phyloP scores from a whole-genome alignment of 306 rosid genomes.

The Prunus armeniaca region DNA sequence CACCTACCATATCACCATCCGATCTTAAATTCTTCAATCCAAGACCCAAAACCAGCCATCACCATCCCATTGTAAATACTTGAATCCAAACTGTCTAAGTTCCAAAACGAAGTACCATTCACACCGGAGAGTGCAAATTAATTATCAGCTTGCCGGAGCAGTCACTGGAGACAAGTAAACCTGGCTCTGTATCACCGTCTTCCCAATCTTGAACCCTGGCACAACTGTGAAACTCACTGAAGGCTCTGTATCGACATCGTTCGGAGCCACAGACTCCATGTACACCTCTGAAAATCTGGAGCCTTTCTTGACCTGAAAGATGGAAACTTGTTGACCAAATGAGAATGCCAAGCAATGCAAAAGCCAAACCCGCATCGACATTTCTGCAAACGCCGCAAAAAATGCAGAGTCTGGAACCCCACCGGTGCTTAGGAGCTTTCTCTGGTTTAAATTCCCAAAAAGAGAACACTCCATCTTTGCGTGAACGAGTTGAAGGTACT shows the following conservation, averaged over 20 bases:
- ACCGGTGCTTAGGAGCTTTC: conserved; percentile 67
- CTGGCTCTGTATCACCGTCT: conserved; percentile 69
- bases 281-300: conserved; percentile 85
- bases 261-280: conserved; percentile 66
- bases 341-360: conserved; percentile 74
- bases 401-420: conserved; percentile 75
- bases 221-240: conserved; percentile 78
- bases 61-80: neutral
- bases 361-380: conserved; percentile 77
- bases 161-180: conserved; percentile 59
- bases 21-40: neutral
- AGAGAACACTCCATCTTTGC: conserved; percentile 96
- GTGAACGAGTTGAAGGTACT: conserved; percentile 71
- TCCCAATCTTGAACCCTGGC: conserved; percentile 79
- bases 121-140: neutral
- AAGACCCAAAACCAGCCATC: neutral
- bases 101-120: neutral
- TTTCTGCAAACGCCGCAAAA: conserved; percentile 70
- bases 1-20: neutral
- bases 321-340: conserved; percentile 41
- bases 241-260: conserved; percentile 29
- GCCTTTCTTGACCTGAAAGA: conserved; percentile 68
- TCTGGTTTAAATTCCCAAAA: conserved; percentile 79
- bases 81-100: neutral
- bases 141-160: conserved; percentile 2